Base-by-base conservation (phyloP, 2,329 filamentous ascomycete genomes). In the Piedraia hortae region DNA sequence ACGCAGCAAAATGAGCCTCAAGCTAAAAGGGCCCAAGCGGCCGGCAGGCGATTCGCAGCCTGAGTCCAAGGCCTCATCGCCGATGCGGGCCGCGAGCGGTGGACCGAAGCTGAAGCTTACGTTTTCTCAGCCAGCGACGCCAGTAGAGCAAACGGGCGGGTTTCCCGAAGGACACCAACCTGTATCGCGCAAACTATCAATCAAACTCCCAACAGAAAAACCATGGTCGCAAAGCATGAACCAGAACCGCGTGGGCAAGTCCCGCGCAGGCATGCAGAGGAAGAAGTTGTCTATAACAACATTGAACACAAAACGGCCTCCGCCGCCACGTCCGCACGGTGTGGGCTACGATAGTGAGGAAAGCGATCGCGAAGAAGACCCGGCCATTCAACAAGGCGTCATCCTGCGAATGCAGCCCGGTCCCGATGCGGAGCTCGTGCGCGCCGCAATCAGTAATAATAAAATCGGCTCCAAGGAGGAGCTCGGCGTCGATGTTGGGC, bases 261-360 rank as follows among this genome's bases (percentile, higher is more conserved):
- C n/a, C n/a, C n/a, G n/a, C n/a, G n/a, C n/a, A n/a, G n/a, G n/a
- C n/a, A n/a, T 16, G 21, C 21, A 8, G 14, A 11, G 19, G n/a
- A 24, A 21, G 14, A 29, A 23, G 21, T 4, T 22, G 8, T 12
- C 21, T 11, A 22, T 30, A 14, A 21, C 20, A 10, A 25, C 22
- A 7, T 16, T 20, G 14, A 21, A 28, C 18, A 23, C 24, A 11
- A 22, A 10, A 14, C 16, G 21, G 21, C 21, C 21, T 4, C 11
- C 25, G 4, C 69, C 73, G 4, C 52, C 59, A 14, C 61, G 74
- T 30, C 65, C 66, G 4, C 60, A 63, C 1, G 85, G 85, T 22
- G 77, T 89, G 25, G 85, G 82, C 5, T 97, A 93, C 46, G 85
- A 97, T 42, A 91, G 80, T 3, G 85, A 93, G 45, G 77, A 80